Evolutionary conservation across 2,329 filamentous ascomycete species (phyloP).

Genomic region (Phialophora chinensis): DNA sequence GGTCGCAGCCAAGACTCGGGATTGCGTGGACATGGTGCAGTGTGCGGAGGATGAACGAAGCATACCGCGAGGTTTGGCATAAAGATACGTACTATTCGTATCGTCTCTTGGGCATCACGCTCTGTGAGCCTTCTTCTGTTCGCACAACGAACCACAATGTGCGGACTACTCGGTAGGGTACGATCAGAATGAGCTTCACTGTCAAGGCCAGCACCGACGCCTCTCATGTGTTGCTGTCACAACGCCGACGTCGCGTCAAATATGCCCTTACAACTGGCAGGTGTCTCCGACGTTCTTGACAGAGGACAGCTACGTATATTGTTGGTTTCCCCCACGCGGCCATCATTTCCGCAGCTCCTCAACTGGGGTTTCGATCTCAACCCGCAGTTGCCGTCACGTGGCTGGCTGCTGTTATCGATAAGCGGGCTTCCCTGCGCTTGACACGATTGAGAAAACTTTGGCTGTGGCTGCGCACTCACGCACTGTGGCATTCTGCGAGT

Average conservation of each 20-base stretch:
- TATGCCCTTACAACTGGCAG: neutral
- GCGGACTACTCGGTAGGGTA: neutral
- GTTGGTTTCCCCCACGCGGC: neutral
- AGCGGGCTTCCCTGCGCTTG: neutral
- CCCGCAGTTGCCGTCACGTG: neutral
- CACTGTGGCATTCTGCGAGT: too few relatives aligned
- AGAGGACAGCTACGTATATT: too few relatives aligned
- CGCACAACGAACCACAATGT: neutral
- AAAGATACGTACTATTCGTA: neutral
- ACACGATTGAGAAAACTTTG: neutral
- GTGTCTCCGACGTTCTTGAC: neutral
- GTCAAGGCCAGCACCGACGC: too few relatives aligned
- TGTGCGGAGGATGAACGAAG: neutral
- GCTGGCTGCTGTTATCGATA: slow-evolving; percentile 1
- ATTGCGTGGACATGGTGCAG: neutral
- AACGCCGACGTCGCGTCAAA: neutral
- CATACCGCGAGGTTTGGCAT: neutral
- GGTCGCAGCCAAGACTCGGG: neutral
- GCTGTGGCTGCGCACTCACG: neutral
- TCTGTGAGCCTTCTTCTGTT: neutral
- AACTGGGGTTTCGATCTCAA: neutral
- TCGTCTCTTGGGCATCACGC: neutral
- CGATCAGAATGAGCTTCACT: neutral
- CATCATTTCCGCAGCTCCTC: neutral
- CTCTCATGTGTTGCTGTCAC: neutral